A percentile compares a stretch with the other conserved stretches of the same genome.
Conservation (phyloP, 2,329 filamentous ascomycete species). For the Apiospora arundinis region DNA sequence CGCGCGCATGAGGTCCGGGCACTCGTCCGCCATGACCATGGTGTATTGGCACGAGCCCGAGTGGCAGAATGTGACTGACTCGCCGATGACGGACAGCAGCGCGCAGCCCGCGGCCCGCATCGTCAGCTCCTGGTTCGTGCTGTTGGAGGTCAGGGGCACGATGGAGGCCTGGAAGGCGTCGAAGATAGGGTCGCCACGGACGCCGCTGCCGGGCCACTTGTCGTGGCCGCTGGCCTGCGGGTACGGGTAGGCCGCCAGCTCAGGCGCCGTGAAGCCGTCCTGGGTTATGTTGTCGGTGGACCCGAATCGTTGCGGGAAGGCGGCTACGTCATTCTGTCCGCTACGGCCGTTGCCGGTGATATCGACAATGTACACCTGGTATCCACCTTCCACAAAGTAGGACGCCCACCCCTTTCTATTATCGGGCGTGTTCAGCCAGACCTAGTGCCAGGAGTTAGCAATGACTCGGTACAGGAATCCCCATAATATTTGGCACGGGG, state of each 20-base stretch:
- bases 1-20: conserved; percentile 20
- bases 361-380: conserved; percentile 50
- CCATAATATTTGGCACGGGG: not conserved
- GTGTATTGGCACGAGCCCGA: conserved; percentile 21
- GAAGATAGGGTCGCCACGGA: conserved; percentile 23
- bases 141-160: conserved; percentile 23
- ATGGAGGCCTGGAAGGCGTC: conserved; percentile 24
- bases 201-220: conserved; percentile 19
- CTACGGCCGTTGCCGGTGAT: conserved; percentile 33
- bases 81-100: conserved; percentile 18
- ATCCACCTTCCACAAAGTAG: conserved; percentile 51
- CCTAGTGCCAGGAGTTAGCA: conserved; percentile 32
- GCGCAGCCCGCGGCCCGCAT: conserved; percentile 24
- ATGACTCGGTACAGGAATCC: too few relatives aligned
- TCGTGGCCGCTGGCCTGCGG: conserved; percentile 5
- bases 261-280: conserved; percentile 35
- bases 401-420: conserved; percentile 53
- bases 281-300: conserved; percentile 34
- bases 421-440: conserved; percentile 56
- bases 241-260: conserved; percentile 17
- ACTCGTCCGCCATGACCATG: conserved; percentile 22
- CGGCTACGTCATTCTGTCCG: conserved; percentile 29
- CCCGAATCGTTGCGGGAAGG: conserved; percentile 31
- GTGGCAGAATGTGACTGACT: conserved; percentile 22
- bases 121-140: conserved; percentile 21